Evolutionary conservation across 768 basidiomycete species (phyloP).

Genomic region (Tulasnella sp.): DNA sequence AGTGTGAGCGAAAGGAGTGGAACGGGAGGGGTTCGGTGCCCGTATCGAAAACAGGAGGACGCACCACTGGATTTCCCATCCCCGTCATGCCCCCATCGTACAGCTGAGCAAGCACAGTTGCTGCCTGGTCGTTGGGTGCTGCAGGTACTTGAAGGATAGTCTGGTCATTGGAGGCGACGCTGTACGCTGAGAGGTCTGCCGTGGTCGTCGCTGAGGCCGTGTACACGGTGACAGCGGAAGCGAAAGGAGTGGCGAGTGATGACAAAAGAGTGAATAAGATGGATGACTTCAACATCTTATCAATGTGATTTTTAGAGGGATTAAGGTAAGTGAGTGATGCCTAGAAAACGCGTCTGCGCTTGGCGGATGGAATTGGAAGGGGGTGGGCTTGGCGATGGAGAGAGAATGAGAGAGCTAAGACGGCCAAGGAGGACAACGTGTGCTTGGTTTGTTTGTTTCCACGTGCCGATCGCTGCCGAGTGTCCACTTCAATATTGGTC

Average conservation of each 20-base stretch:
- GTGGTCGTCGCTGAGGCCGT: not conserved
- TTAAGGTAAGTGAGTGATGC: not conserved
- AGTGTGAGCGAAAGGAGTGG: not conserved
- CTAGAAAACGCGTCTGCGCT: not conserved
- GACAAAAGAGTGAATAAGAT: not conserved
- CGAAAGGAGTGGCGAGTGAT: not conserved
- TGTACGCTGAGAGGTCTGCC: not conserved
- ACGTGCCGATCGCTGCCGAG: not conserved
- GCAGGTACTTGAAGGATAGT: not conserved
- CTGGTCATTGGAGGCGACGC: not conserved
- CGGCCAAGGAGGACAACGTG: not conserved
- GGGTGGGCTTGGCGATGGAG: not conserved
- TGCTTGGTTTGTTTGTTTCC: not conserved
- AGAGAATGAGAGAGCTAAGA: not conserved
- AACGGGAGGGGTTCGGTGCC: not conserved
- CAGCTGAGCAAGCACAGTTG: not conserved
- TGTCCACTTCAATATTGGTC: not conserved
- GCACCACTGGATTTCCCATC: slow-evolving; percentile 4
- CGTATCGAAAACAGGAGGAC: not conserved
- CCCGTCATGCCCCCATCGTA: slow-evolving; percentile 11
- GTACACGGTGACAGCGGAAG: slow-evolving; percentile 6
- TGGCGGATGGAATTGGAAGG: not conserved
- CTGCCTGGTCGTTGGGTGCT: not conserved
- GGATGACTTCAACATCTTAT: not conserved
- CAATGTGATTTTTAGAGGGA: not conserved